Conservation (phyloP, 2,329 filamentous ascomycete species). For the Mollisiaceae sp. region DNA sequence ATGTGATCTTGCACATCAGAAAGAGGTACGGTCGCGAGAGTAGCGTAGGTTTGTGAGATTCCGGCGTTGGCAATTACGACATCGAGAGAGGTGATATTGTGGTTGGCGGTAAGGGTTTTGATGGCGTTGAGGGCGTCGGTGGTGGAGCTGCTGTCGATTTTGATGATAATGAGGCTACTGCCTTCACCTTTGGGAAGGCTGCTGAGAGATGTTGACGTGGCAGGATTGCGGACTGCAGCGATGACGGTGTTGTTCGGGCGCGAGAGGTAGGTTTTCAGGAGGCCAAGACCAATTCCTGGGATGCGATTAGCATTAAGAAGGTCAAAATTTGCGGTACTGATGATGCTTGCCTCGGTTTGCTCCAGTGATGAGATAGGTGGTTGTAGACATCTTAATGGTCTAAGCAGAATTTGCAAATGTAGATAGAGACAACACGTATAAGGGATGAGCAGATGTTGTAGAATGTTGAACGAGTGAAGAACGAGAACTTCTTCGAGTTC, state of each 20-base stretch:
- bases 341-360: conserved; percentile 34
- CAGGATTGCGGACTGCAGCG: conserved; percentile 22
- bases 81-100: conserved; percentile 51
- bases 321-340: conserved; percentile 25
- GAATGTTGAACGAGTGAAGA: neutral
- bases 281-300: conserved; percentile 24
- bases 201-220: conserved; percentile 41
- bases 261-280: conserved; percentile 21
- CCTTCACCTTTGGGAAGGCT: conserved; percentile 44
- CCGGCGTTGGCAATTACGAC: conserved; percentile 59
- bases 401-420: neutral
- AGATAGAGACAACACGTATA: neutral
- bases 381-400: conserved; percentile 5
- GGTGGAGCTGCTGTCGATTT: conserved; percentile 48
- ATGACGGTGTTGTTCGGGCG: conserved; percentile 24
- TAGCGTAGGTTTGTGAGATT: conserved; percentile 44
- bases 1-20: conserved; percentile 47
- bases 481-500: neutral
- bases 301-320: conserved; percentile 10
- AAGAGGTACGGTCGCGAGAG: conserved; percentile 43
- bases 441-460: neutral
- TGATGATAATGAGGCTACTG: conserved; percentile 48
- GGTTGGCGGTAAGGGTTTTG: conserved; percentile 38
- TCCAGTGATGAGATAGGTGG: conserved; percentile 39
- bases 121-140: conserved; percentile 45